These are phyloP conservation scores for Pseudohalonectria lignicola DNA, from an alignment of 2,329 filamentous ascomycete species.

Conservation along the genomic window DNA sequence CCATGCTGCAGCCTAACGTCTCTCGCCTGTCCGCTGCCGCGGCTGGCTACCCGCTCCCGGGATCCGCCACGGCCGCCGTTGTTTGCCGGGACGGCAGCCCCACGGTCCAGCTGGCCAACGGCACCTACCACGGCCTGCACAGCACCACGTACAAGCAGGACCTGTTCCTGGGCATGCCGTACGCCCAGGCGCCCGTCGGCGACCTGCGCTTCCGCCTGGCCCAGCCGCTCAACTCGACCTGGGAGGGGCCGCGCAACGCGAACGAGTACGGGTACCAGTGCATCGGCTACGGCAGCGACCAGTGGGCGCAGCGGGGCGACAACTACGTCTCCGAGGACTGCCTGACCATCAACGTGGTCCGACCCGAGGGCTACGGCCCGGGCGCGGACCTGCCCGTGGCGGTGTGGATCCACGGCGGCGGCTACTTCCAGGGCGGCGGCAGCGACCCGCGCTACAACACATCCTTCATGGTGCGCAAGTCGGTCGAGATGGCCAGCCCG, in stretches of 20 bases:
- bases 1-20: no score
- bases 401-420: constrained; percentile 45
- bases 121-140: constrained; percentile 22
- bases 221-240: constrained; percentile 24
- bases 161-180: constrained; percentile 44
- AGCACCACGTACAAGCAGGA: constrained; percentile 29
- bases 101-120: constrained; percentile 15
- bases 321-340: constrained; percentile 38
- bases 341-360: constrained; percentile 50
- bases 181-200: constrained; percentile 27
- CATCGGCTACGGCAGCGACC: constrained; percentile 32
- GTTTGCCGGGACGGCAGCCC: no score
- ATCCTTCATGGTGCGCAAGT: constrained; percentile 40
- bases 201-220: constrained; percentile 24
- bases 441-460: constrained; percentile 44
- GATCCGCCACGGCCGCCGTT: no score
- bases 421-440: constrained; percentile 21
- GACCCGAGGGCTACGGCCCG: constrained; percentile 32
- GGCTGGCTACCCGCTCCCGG: no score
- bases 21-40: no score
- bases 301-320: constrained; percentile 7
- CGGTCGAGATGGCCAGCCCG: constrained; percentile 28
- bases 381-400: constrained; percentile 31
- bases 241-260: constrained; percentile 27
- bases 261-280: constrained; percentile 33